Conservation (phyloP, 2,329 filamentous ascomycete species). For the Pseudofabraea citricarpa region DNA sequence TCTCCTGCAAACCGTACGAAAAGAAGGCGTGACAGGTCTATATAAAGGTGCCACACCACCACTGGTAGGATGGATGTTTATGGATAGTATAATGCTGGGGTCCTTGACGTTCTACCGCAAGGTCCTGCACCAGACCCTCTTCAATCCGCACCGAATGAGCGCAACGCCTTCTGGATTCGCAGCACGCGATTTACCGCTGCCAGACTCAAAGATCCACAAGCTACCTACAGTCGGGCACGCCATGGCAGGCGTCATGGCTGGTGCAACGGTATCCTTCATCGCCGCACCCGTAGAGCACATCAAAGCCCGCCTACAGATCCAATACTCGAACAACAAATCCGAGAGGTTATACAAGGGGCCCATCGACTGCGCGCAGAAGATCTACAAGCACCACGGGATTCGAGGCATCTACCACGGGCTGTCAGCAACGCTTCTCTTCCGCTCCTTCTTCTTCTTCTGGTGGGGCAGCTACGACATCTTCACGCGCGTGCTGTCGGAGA, state of each 20-base stretch:
- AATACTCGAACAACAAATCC: constrained; percentile 77
- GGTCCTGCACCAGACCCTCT: constrained; percentile 75
- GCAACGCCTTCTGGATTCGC: constrained; percentile 22
- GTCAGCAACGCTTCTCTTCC: constrained; percentile 78
- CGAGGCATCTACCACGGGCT: constrained; percentile 82
- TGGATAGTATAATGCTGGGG: constrained; percentile 89
- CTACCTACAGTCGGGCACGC: constrained; percentile 80
- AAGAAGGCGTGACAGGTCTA: constrained; percentile 78
- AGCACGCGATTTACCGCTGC: constrained; percentile 9
- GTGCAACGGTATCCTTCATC: constrained; percentile 85
- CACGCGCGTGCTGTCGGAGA: constrained; percentile 58
- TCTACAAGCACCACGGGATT: constrained; percentile 68
- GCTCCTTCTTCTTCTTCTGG: constrained; percentile 96
- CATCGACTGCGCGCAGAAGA: constrained; percentile 73
- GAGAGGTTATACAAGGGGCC: constrained; percentile 81
- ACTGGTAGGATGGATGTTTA: constrained; percentile 96
- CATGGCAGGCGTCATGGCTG: constrained; percentile 80
- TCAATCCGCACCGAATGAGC: constrained; percentile 44
- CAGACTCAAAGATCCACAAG: constrained; percentile 34
- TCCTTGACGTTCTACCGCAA: constrained; percentile 87
- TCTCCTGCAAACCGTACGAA: constrained; percentile 73
- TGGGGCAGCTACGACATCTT: constrained; percentile 94
- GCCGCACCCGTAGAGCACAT: constrained; percentile 93
- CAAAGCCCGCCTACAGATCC: constrained; percentile 89
- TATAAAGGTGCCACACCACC: constrained; percentile 96